Evolutionary conservation across 129 eudicot species (phyloP).

Genomic region (Heracleum sosnowskyi): DNA sequence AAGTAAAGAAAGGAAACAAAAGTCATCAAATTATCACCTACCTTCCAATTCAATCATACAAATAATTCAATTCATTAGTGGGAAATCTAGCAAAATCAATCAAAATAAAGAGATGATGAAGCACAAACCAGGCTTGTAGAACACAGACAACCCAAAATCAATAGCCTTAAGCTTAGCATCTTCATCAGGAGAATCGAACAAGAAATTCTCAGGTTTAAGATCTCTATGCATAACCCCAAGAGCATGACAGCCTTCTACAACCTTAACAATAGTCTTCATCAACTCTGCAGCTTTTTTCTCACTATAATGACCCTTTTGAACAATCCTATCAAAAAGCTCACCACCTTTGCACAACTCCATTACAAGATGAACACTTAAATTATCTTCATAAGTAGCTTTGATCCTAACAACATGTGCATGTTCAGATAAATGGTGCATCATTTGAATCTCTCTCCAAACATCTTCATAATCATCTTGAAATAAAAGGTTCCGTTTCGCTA

Average conservation of each 20-base stretch:
- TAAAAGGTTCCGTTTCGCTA: constrained; percentile 38
- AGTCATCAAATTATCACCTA: neutral
- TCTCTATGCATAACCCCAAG: constrained; percentile 51
- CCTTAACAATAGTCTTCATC: constrained; percentile 37
- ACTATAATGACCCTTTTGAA: constrained; percentile 45
- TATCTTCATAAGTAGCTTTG: constrained; percentile 45
- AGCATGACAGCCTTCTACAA: constrained; percentile 48
- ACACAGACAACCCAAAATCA: constrained; percentile 47
- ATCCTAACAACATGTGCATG: constrained; percentile 38
- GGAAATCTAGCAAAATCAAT: neutral
- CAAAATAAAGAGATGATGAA: neutral
- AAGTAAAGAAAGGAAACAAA: neutral
- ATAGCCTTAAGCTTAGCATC: constrained; percentile 54
- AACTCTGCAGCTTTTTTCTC: constrained; percentile 42
- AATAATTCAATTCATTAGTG: neutral
- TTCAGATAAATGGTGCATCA: constrained; percentile 51
- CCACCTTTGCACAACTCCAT: constrained; percentile 45
- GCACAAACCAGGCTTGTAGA: constrained; percentile 43
- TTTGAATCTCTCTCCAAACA: constrained; percentile 50
- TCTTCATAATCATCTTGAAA: constrained; percentile 43
- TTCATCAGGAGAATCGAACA: constrained; percentile 36
- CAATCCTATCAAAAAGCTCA: constrained; percentile 49
- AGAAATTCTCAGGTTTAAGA: constrained; percentile 50
- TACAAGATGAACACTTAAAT: constrained; percentile 37
- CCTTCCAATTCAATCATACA: neutral